Base-by-base conservation (phyloP, 2,329 filamentous ascomycete species). In the Ophiostoma fasciatum region DNA sequence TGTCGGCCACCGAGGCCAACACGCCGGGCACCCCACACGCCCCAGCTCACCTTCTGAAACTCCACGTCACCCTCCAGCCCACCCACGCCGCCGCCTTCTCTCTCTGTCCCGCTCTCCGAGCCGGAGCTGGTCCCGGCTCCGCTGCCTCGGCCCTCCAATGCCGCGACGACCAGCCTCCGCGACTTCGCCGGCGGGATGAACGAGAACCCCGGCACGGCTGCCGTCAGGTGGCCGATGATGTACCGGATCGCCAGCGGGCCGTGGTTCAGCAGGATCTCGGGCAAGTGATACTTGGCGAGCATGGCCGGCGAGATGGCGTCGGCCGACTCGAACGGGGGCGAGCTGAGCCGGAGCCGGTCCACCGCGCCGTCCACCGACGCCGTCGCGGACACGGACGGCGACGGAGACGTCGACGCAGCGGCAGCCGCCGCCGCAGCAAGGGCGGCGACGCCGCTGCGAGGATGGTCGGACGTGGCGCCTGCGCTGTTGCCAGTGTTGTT, bases 11-110 rank as follows among this genome's bases (percentile, higher is more conserved):
- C 54, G 51, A 46, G 48, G 62, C 53, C 54, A 63, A 53, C 46
- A 53, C 74, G 68, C 52, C 76, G 76, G 42, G 87, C 90, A 57
- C 92, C 82, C 88, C 88, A 98, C 46, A 85, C 76, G 41, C 90
- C 90, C 88, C 88, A 96, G 51, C 88, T 88, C 40, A 94, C 84
- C 66, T 96, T 96, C 57, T 92, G 82, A 53, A 93, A 96, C 52
- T 78, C 69, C 49, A 90, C 78, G 47, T 83, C 77, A 46, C 78
- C 77, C 43, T 77, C 66, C 42, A 70, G 53, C 38, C 71, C 71
- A 42, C 74, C 73, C 40, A 40, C 28, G 13, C 42, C 42, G 11
- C 68, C 67, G 45, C 74, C 68, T 37, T n/a, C n/a, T n/a, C n/a
- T n/a, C n/a, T n/a, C n/a, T n/a, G n/a, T n/a, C n/a, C n/a, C n/a